Evolutionary conservation across 176 grass and related monocot genomes (phyloP).

Genomic region (Chrysopogon serrulatus): DNA sequence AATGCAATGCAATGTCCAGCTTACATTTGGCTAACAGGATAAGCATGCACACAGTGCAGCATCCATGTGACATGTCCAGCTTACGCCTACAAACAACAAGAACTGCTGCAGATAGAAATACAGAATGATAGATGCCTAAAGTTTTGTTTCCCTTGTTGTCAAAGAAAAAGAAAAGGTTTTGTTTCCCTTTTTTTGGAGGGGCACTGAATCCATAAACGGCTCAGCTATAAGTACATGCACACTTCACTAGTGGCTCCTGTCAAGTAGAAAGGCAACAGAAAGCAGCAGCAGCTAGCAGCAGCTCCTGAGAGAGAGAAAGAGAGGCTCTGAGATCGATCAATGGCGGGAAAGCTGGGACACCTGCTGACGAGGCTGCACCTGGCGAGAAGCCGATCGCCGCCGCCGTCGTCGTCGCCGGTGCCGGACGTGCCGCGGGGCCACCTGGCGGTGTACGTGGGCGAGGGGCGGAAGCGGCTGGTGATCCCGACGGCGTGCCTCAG

Average conservation of each 20-base stretch:
- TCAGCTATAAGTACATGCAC: constrained; percentile 20
- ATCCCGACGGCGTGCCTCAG: no score
- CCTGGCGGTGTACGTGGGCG: constrained; percentile 59
- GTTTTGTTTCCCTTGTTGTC: not conserved
- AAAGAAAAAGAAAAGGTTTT: no score
- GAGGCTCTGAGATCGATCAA: no score
- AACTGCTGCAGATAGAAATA: not conserved
- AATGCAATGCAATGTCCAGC: constrained; percentile 1
- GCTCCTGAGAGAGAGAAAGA: no score
- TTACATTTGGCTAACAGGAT: no score
- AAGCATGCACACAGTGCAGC: not conserved
- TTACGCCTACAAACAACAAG: constrained; percentile 19
- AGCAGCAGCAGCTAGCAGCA: not conserved
- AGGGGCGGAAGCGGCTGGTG: no score
- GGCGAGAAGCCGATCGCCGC: not conserved
- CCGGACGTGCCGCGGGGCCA: constrained; percentile 40
- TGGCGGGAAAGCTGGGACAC: constrained; percentile 49
- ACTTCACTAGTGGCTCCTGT: not conserved
- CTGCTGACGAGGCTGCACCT: constrained; percentile 39
- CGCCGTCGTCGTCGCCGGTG: not conserved
- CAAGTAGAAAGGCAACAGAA: not conserved
- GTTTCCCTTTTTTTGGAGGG: not conserved
- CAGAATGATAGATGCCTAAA: no score
- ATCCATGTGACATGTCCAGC: constrained; percentile 33
- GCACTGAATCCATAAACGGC: not conserved